Conservation (phyloP, 345 rosid species). For the Litchi chinensis region DNA sequence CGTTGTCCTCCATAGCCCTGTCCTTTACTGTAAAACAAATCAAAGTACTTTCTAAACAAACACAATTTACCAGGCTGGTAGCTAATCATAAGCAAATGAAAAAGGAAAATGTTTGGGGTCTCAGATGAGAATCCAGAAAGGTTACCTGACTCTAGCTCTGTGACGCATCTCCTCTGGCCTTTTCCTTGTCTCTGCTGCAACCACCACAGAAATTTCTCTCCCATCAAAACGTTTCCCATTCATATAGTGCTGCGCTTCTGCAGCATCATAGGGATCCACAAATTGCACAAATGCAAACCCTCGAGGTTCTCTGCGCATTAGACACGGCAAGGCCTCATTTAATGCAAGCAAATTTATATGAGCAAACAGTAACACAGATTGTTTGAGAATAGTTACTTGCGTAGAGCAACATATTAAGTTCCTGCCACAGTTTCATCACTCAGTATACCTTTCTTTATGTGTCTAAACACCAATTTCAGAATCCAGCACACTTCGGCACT, state of each 20-base stretch:
- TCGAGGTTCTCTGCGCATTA: conserved; percentile 72
- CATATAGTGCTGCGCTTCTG: conserved; percentile 90
- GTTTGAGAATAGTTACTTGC: conserved; percentile 3
- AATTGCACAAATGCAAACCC: conserved; percentile 99
- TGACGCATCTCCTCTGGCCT: conserved; percentile 98
- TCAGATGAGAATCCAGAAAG: neutral
- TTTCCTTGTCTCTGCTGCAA: conserved; percentile 92
- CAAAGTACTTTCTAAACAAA: conserved; percentile 7
- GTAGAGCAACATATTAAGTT: conserved; percentile 25
- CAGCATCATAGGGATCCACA: conserved; percentile 85
- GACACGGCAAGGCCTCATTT: conserved; percentile 25
- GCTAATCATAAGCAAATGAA: neutral
- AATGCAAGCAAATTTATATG: conserved; percentile 13
- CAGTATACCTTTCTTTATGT: conserved; percentile 37
- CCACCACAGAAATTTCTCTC: conserved; percentile 84
- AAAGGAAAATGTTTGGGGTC: neutral
- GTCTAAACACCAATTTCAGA: conserved; percentile 35
- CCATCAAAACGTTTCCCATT: conserved; percentile 83
- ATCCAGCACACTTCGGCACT: conserved; percentile 45
- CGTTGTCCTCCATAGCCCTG: conserved; percentile 63
- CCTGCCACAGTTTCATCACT: conserved; percentile 32
- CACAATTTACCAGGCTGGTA: neutral
- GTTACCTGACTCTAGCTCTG: conserved; percentile 64
- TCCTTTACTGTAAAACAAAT: conserved; percentile 50
- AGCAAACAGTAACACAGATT: conserved; percentile 15